A percentile compares a stretch with the other conserved stretches of the same genome.
These are phyloP conservation scores for Pterulicium gracile DNA, from an alignment of 1,284 basidiomycete species.

Conservation along the genomic window DNA sequence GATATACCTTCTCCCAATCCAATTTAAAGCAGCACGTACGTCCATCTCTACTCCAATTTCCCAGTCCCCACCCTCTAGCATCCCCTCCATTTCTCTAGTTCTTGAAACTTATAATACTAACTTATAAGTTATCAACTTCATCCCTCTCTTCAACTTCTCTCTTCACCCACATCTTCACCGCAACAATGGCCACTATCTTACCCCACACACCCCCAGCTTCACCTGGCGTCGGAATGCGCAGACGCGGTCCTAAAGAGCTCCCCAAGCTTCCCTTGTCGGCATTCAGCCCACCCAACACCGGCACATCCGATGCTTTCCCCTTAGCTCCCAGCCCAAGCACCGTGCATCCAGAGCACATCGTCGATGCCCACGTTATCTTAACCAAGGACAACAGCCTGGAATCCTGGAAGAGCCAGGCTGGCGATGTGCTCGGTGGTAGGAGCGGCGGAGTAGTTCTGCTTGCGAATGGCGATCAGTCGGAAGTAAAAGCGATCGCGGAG, in stretches of 20 bases:
- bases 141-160: neutral
- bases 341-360: conserved; percentile 48
- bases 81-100: too few relatives aligned
- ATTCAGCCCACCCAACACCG: conserved; percentile 57
- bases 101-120: too few relatives aligned
- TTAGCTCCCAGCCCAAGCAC: conserved; percentile 58
- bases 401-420: conserved; percentile 43
- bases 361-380: conserved; percentile 54
- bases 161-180: neutral
- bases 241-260: conserved; percentile 50
- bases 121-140: too few relatives aligned
- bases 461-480: conserved; percentile 22
- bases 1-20: too few relatives aligned
- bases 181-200: neutral
- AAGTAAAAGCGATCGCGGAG: conserved; percentile 29
- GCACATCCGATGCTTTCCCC: conserved; percentile 54
- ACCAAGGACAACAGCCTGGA: conserved; percentile 26
- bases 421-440: conserved; percentile 31
- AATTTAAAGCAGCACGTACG: too few relatives aligned
- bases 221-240: conserved; percentile 34
- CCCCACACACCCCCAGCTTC: conserved; percentile 18
- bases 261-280: conserved; percentile 63
- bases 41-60: too few relatives aligned
- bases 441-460: conserved; percentile 43
- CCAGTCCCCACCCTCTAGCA: too few relatives aligned